phyloP scores from a whole-genome alignment of 1,284 basidiomycete genomes.

The Coriolopsis trogii region DNA sequence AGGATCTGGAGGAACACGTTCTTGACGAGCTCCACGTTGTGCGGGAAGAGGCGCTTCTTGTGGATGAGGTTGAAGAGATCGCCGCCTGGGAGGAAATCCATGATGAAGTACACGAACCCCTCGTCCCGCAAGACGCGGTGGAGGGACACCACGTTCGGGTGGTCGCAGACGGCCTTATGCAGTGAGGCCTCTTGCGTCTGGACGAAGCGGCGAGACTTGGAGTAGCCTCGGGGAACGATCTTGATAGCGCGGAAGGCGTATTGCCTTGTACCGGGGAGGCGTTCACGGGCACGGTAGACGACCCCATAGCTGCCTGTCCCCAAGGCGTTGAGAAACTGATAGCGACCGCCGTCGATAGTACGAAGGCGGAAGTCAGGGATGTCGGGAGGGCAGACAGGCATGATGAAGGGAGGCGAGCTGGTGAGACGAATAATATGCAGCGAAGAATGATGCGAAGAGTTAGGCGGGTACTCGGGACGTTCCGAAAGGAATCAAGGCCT shows the following conservation, averaged over 20 bases:
- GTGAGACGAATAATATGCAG: too few species aligned
- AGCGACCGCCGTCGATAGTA: slow-evolving; percentile 30
- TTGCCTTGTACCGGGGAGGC: slow-evolving; percentile 16
- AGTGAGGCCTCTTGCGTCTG: slow-evolving; percentile 30
- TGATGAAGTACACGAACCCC: slow-evolving; percentile 56
- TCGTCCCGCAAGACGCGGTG: slow-evolving; percentile 55
- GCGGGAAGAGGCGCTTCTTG: slow-evolving; percentile 46
- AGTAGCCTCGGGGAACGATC: slow-evolving; percentile 15
- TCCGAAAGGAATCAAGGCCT: too few species aligned
- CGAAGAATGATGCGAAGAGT: too few species aligned
- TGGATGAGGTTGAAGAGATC: slow-evolving; percentile 66
- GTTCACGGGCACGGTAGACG: slow-evolving; percentile 52
- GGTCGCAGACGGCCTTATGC: slow-evolving; percentile 56
- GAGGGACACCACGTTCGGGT: slow-evolving; percentile 60
- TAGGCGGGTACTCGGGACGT: too few species aligned
- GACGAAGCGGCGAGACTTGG: background rate
- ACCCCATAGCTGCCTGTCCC: slow-evolving; percentile 68
- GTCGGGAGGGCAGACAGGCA: slow-evolving; percentile 15
- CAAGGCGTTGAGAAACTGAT: slow-evolving; percentile 56
- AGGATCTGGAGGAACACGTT: slow-evolving; percentile 59
- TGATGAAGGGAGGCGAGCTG: too few species aligned
- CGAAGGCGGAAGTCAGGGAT: slow-evolving; percentile 24
- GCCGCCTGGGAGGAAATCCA: slow-evolving; percentile 63
- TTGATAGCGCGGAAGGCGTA: slow-evolving; percentile 28
- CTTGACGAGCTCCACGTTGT: slow-evolving; percentile 51